Base-by-base conservation (phyloP, 2,329 filamentous ascomycete genomes). In the Mycosphaerella sp. region DNA sequence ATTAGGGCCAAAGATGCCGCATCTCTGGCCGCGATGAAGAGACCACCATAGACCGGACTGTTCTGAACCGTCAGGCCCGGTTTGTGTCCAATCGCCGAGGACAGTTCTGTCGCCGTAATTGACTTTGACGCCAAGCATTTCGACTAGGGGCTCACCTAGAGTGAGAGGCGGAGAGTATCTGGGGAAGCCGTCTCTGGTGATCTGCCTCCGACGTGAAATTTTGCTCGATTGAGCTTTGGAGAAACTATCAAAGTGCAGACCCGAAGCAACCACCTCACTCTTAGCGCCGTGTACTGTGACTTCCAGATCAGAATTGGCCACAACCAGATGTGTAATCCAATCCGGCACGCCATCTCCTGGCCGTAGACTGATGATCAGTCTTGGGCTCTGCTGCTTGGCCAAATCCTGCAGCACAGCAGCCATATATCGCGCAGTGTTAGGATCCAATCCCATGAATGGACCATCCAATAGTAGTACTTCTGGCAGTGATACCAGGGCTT, bases 371-470 rank as follows among this genome's bases (percentile, higher is more conserved):
- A 97, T 71, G 2, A 97, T 74, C 18, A 97, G 73, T 28, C 88
- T 78, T 0, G 89, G 90, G 6, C 75, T 76, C 12, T 79, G 79
- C 43, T 76, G 78, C 52, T 79, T 75, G 0, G 89, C 86, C 50
- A 96, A 71, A 0, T 76, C 75, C 57, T 81, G 73, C 17, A 96
- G 73, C 41, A 97, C 74, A 0, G 78, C 76, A 36, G 86, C 91
- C 59, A 97, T 72, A 1, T 79, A 79, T 10, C 79, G 75, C 10
- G 87, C 79, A 0, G 89, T 94, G 5, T 84, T 84, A 12, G 91
- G 93, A 68, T 97, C 93, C 13, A 98, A 75, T 0, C 93, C 91
- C 87, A 96, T 95, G 65, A 96, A 96, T 1, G 93, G 91, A 62
- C 95, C 91, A 70, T 98, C 93, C 2, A 95, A 75, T 46, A 97